These are phyloP conservation scores for Backusella luteola DNA, from an alignment of 192 early-diverging fungal genomes.

Conservation along the genomic window DNA sequence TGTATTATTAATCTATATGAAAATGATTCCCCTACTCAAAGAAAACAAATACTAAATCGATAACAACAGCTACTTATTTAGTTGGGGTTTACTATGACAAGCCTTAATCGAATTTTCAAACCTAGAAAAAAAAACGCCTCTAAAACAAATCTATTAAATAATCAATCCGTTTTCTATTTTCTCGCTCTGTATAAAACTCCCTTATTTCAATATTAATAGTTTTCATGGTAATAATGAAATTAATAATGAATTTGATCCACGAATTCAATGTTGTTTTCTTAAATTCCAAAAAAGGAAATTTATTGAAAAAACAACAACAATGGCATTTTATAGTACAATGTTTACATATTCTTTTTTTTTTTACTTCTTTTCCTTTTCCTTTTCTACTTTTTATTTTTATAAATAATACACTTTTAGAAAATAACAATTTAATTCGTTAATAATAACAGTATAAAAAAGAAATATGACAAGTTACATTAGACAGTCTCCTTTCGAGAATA, in stretches of 20 bases:
- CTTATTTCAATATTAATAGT: no score
- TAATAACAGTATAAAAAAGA: not conserved
- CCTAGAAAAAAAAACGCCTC: no score
- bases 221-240: no score
- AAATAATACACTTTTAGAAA: not conserved
- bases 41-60: not conserved
- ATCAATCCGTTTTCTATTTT: no score
- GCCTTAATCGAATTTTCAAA: no score
- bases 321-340: constrained; percentile 2
- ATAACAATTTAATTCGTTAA: not conserved
- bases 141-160: no score
- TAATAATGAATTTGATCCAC: not conserved
- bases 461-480: not conserved
- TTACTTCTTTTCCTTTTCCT: not conserved
- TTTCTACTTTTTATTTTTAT: not conserved
- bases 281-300: not conserved
- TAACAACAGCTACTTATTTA: not conserved
- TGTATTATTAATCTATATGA: not conserved
- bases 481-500: not conserved
- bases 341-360: not conserved
- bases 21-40: not conserved
- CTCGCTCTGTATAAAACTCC: no score
- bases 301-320: not conserved
- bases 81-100: not conserved
- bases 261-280: not conserved